Base-by-base conservation (phyloP, 495 filamentous ascomycete genomes). In the Penicillium silybi region DNA sequence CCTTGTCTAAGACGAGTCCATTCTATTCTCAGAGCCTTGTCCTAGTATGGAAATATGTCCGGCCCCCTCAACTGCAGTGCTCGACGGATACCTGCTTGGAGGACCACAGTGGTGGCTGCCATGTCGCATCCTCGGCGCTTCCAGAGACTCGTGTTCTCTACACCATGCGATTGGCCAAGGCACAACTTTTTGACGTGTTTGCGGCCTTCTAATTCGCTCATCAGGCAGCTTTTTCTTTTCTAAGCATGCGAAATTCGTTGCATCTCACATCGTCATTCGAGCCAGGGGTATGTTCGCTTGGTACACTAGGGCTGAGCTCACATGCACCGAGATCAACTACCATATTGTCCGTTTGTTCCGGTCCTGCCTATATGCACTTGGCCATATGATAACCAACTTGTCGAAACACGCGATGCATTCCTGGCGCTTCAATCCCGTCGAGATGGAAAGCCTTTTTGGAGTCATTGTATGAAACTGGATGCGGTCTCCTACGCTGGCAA, bases 51-150 rank as follows among this genome's bases (percentile, higher is more conserved):
- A 48, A 48, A 44, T 52, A 42, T 32, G 38, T 49, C 38, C 20
- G 38, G 29, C 8, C 15, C 19, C 46, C 37, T 43, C 22, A 20
- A 41, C 4, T 51, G 46, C 32, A 29, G 42, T 52, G 37, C 39
- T 51, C 6, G 26, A 50, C 58, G 61, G 58, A 39, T 52, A 59
- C 52, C 50, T 59, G 50, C 61, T 43, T 51, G 46, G 45, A 27
- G 39, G 29, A 32, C 26, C 19, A 45, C 46, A 26, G 32, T 42
- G 27, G n/a, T 46, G 41, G 29, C 50, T 46, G 42, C 27, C 41
- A 41, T 18, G 44, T 40, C 44, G 22, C 16, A 48, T 44, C 49
- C 44, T 43, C 40, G 52, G 53, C 46, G 52, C 49, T 53, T 61
- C 48, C 26, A 46, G 43, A 37, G 19, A 15, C 19, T 26, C 37